phyloP scores from a whole-genome alignment of 169 alveolate genomes.

The Miamiensis avidus region DNA sequence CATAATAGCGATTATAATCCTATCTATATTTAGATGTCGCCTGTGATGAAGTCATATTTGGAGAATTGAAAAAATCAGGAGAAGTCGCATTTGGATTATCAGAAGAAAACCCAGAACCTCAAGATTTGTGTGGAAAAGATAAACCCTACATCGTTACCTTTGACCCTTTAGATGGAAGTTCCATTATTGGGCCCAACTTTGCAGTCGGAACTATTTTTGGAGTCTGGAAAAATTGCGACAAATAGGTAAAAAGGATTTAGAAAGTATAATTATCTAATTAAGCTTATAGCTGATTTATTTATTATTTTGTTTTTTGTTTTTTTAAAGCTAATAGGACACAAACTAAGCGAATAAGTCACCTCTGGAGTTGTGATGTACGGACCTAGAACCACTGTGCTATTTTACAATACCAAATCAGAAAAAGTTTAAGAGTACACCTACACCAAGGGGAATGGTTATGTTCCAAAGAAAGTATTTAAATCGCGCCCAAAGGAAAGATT shows the following conservation, averaged over 20 bases:
- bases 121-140: slow-evolving; percentile 49
- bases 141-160: slow-evolving; percentile 71
- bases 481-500: slow-evolving; percentile 60
- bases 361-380: slow-evolving; percentile 75
- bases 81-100: slow-evolving; percentile 29
- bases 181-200: slow-evolving; percentile 85
- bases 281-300: neutral
- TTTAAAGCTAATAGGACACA: slow-evolving; percentile 46
- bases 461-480: slow-evolving; percentile 44
- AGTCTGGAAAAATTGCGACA: slow-evolving; percentile 80
- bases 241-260: neutral
- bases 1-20: no score
- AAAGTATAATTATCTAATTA: neutral
- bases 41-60: slow-evolving; percentile 31
- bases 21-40: slow-evolving; percentile 7
- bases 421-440: slow-evolving; percentile 60
- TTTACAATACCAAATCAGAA: slow-evolving; percentile 47
- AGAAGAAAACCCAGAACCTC: slow-evolving; percentile 41
- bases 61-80: slow-evolving; percentile 27
- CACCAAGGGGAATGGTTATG: slow-evolving; percentile 53
- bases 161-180: slow-evolving; percentile 90
- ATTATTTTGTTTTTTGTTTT: no score
- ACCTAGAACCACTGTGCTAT: slow-evolving; percentile 62
- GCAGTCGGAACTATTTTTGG: slow-evolving; percentile 87
- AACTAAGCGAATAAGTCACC: slow-evolving; percentile 64